Percentiles rank a stretch among this genome's conserved stretches.
These are phyloP conservation scores for Santalum album DNA, from an alignment of 164 flowering plant genomes.

Conservation along the genomic window DNA sequence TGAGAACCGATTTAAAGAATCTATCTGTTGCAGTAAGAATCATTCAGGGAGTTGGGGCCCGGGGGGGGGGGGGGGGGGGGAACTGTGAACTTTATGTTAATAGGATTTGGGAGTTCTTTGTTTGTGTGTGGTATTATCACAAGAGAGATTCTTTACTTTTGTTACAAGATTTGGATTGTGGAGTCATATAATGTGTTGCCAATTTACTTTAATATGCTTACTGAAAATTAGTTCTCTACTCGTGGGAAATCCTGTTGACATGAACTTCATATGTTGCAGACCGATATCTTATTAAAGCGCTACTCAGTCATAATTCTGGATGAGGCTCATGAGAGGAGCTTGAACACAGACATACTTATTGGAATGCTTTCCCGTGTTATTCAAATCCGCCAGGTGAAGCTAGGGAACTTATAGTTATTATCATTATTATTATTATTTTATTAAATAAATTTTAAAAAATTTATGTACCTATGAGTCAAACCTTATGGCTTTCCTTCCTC, in stretches of 20 bases:
- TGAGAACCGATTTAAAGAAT: no score
- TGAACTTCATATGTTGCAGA: slow-evolving; percentile 35
- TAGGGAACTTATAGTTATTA: neutral
- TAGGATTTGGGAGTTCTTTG: no score
- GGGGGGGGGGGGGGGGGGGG: no score
- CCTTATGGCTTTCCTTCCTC: neutral
- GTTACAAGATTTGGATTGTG: no score
- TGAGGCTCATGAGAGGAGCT: slow-evolving; percentile 97
- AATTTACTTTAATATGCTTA: neutral
- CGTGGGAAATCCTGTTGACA: neutral
- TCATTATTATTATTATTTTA: neutral
- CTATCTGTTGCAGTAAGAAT: no score
- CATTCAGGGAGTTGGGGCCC: no score
- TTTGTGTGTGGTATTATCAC: no score
- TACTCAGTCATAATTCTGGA: slow-evolving; percentile 85
- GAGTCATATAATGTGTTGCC: no score
- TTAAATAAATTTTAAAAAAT: no score
- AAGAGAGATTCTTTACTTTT: no score
- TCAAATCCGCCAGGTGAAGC: slow-evolving; percentile 55
- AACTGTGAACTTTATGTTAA: no score
- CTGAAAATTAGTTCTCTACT: neutral
- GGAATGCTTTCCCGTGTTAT: slow-evolving; percentile 91
- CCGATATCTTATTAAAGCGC: slow-evolving; percentile 63
- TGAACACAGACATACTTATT: slow-evolving; percentile 93
- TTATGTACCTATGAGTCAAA: neutral